Evolutionary conservation across 2,329 filamentous ascomycete species (phyloP).

Genomic region (Ceratocystis ficicola): DNA sequence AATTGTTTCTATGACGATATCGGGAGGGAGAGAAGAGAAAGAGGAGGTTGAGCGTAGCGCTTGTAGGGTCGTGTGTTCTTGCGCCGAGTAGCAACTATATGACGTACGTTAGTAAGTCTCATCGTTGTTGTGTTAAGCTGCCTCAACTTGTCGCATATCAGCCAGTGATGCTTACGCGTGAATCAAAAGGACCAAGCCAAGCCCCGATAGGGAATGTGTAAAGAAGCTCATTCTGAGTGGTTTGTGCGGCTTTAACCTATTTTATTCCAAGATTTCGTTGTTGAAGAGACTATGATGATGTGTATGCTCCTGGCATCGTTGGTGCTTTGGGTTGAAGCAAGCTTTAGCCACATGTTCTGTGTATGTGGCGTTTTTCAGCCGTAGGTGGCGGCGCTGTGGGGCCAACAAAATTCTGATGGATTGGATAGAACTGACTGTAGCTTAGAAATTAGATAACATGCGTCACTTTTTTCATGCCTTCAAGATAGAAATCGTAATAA

Average conservation of each 20-base stretch:
- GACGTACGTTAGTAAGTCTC: slow-evolving; percentile 28
- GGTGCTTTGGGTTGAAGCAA: too few species aligned
- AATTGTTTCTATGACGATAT: slow-evolving; percentile 80
- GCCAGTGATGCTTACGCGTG: slow-evolving; percentile 55
- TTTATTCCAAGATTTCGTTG: neutral
- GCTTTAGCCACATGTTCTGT: neutral
- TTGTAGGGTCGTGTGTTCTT: slow-evolving; percentile 73
- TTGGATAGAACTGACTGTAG: too few species aligned
- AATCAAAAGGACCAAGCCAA: slow-evolving; percentile 66
- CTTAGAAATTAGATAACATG: too few species aligned
- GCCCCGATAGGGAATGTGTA: slow-evolving; percentile 32
- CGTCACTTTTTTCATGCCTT: too few species aligned
- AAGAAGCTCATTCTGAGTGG: slow-evolving; percentile 14
- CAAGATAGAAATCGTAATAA: too few species aligned
- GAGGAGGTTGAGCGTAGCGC: slow-evolving; percentile 41
- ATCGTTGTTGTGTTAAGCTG: neutral
- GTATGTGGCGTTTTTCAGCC: too few species aligned
- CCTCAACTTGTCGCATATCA: neutral
- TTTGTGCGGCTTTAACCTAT: neutral
- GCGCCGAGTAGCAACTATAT: slow-evolving; percentile 82
- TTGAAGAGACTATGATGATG: neutral
- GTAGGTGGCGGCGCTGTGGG: too few species aligned
- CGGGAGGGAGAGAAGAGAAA: slow-evolving; percentile 53
- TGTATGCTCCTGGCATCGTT: too few species aligned
- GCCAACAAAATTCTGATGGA: too few species aligned